Percentiles rank a stretch among this genome's conserved stretches.
Conservation (phyloP, 2,329 filamentous ascomycete genomes). For the Talaromyces funiculosus region DNA sequence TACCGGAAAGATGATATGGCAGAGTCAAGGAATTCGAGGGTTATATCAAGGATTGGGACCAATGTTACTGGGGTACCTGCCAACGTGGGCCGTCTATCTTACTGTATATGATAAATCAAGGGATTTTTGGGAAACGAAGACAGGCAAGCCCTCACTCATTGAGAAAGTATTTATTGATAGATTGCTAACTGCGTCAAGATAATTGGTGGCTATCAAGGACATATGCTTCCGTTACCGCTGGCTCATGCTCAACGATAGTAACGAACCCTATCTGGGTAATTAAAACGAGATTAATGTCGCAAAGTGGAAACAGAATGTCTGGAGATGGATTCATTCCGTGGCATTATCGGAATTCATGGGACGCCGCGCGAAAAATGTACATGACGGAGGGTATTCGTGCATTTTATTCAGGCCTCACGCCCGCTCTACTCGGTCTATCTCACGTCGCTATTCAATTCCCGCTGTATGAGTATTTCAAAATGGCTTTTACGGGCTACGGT, state of each 20-base stretch:
- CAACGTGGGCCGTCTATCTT: slow-evolving; percentile 98
- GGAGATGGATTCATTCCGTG: slow-evolving; percentile 55
- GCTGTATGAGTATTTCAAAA: slow-evolving; percentile 89
- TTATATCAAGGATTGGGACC: slow-evolving; percentile 91
- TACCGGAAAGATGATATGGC: slow-evolving; percentile 79
- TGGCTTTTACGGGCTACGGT: slow-evolving; percentile 77
- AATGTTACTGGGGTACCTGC: slow-evolving; percentile 90
- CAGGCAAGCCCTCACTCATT: slow-evolving; percentile 46
- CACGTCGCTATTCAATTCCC: slow-evolving; percentile 98
- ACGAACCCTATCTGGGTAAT: slow-evolving; percentile 99
- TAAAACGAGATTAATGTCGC: slow-evolving; percentile 96
- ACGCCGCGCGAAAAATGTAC: slow-evolving; percentile 96
- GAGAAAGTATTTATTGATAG: neutral
- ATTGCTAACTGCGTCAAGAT: slow-evolving; percentile 42
- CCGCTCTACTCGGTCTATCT: slow-evolving; percentile 82
- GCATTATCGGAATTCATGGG: slow-evolving; percentile 84
- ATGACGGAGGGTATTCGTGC: slow-evolving; percentile 77
- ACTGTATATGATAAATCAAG: slow-evolving; percentile 92
- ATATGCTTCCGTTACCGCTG: slow-evolving; percentile 84
- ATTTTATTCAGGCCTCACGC: slow-evolving; percentile 92
- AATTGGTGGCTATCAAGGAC: slow-evolving; percentile 75
- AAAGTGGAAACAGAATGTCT: slow-evolving; percentile 53
- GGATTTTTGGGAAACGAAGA: slow-evolving; percentile 61
- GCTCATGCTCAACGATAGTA: slow-evolving; percentile 83
- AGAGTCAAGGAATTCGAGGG: slow-evolving; percentile 79